Evolutionary conservation across 225 moss, liverwort and hornwort species (phyloP).

Genomic region (Neckera pumila): DNA sequence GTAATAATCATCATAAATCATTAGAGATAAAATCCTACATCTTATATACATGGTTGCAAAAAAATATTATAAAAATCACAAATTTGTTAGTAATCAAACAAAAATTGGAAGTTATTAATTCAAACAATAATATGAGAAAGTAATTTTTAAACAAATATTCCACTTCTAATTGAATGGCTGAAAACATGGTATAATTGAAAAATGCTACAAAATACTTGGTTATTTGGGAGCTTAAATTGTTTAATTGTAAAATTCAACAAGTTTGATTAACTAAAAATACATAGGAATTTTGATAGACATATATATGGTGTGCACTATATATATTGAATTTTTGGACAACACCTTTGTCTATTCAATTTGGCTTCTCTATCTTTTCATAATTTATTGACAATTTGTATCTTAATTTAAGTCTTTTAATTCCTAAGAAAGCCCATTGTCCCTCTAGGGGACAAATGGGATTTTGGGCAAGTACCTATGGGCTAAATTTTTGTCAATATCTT

Average conservation of each 20-base stretch:
- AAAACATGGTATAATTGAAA: neutral
- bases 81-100: neutral
- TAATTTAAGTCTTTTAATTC: neutral
- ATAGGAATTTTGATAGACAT: neutral
- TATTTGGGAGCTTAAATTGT: neutral
- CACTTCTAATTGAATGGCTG: neutral
- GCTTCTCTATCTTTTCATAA: neutral
- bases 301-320: neutral
- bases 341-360: neutral
- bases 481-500: too few relatives aligned
- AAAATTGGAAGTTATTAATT: neutral
- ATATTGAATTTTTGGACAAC: neutral
- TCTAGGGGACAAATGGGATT: too few relatives aligned
- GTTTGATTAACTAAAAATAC: neutral
- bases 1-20: neutral
- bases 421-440: too few relatives aligned
- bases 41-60: too few relatives aligned
- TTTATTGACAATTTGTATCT: neutral
- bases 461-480: too few relatives aligned
- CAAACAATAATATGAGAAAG: rapidly evolving
- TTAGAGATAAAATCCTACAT: neutral
- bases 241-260: neutral
- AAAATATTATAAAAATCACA: neutral
- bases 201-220: too few relatives aligned
- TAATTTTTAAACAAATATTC: neutral